Conservation (phyloP, 345 rosid genomes). For the Rhodomyrtus tomentosa region DNA sequence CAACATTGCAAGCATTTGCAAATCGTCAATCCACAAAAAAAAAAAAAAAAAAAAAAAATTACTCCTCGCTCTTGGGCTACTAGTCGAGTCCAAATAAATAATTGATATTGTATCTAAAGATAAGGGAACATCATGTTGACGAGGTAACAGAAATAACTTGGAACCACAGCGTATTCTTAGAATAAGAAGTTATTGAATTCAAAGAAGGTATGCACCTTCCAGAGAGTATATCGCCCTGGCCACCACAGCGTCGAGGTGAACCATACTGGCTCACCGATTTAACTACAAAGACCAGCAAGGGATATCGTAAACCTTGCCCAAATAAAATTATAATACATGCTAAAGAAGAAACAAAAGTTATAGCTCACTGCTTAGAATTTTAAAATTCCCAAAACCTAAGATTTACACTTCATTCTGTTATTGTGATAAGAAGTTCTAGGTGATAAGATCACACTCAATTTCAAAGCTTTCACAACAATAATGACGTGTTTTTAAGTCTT, state of each 20-base stretch:
- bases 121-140: background rate
- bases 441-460: background rate
- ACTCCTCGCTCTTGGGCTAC: background rate
- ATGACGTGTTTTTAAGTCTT: background rate
- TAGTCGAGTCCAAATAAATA: background rate
- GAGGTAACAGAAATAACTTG: background rate
- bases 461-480: background rate
- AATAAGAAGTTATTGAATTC: background rate
- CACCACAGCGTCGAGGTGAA: constrained; percentile 91
- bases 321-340: background rate
- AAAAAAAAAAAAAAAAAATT: background rate
- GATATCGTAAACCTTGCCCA: background rate
- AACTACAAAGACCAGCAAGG: constrained; percentile 25
- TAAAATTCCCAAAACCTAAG: background rate
- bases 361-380: background rate
- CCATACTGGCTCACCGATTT: constrained; percentile 70
- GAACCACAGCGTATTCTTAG: background rate
- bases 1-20: background rate
- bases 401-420: background rate
- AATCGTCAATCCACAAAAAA: background rate
- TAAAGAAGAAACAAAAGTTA: background rate
- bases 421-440: background rate
- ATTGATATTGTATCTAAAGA: background rate
- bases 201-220: constrained; percentile 44
- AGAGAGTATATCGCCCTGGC: constrained; percentile 95